These are phyloP conservation scores for Debaryomyces fabryi DNA, from an alignment of 1,139 yeast genomes.

Conservation along the genomic window DNA sequence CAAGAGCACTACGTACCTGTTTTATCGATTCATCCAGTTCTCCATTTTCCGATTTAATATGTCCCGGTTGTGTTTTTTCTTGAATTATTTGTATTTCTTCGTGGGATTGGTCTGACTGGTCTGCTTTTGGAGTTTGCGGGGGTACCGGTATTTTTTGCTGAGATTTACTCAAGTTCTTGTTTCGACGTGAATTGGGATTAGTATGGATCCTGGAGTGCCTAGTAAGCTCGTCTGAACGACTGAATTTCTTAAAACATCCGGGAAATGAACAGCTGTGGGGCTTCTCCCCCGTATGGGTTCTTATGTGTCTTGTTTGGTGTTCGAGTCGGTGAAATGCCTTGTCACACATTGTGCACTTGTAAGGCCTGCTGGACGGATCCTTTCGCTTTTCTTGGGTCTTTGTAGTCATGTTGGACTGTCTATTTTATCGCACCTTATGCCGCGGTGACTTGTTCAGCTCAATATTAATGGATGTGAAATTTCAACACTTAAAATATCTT, in stretches of 20 bases:
- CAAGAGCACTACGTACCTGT: background rate
- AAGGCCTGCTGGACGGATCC: slow-evolving; percentile 58
- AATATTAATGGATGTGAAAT: background rate
- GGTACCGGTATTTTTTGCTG: background rate
- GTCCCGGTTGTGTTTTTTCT: background rate
- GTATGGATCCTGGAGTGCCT: slow-evolving; percentile 87
- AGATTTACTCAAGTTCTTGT: slow-evolving; percentile 36
- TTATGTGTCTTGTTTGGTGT: slow-evolving; percentile 90
- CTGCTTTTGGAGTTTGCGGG: background rate
- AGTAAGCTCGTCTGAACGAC: slow-evolving; percentile 88
- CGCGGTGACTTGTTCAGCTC: slow-evolving; percentile 9
- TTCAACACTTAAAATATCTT: background rate
- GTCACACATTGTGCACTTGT: slow-evolving; percentile 88
- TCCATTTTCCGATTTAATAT: background rate
- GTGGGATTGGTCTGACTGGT: background rate
- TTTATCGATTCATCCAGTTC: background rate
- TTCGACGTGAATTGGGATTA: slow-evolving; percentile 70
- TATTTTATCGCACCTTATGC: background rate
- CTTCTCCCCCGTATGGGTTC: slow-evolving; percentile 96
- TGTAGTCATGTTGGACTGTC: slow-evolving; percentile 5
- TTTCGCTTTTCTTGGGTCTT: slow-evolving; percentile 19
- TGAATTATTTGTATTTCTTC: background rate
- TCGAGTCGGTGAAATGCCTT: slow-evolving; percentile 92
- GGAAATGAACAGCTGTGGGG: slow-evolving; percentile 89
- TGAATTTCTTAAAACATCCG: slow-evolving; percentile 83